Percentiles rank a stretch among this genome's conserved stretches.
These are phyloP conservation scores for Penicillium sp. DNA, from an alignment of 2,329 filamentous ascomycete species.

Conservation along the genomic window DNA sequence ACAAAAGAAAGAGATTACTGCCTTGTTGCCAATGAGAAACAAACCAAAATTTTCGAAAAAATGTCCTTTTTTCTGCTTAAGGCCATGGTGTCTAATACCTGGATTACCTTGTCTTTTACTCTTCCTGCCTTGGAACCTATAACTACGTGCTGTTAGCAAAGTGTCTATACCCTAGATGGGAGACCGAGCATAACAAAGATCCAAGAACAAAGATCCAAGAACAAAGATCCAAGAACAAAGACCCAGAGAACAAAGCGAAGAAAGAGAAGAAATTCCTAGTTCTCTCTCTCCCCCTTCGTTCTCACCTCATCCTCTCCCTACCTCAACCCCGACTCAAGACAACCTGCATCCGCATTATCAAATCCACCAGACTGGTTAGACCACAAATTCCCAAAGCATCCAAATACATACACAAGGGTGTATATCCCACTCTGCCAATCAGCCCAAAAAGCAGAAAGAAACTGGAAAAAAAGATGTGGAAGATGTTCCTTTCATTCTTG, in stretches of 20 bases:
- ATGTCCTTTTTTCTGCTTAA: neutral
- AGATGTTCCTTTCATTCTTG: neutral
- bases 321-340: neutral
- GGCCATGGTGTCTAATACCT: neutral
- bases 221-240: no score
- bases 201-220: no score
- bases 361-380: neutral
- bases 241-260: neutral
- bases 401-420: neutral
- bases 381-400: neutral
- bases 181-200: neutral
- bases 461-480: neutral
- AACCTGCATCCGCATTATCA: neutral
- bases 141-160: neutral
- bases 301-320: neutral
- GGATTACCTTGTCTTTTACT: neutral
- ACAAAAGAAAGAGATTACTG: slow-evolving; percentile 22
- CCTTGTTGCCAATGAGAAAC: slow-evolving; percentile 20
- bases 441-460: neutral
- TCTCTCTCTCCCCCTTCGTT: neutral
- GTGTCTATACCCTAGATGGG: neutral
- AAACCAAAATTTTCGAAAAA: slow-evolving; percentile 21
- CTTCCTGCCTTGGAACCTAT: no score
- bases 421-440: neutral
- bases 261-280: neutral